Percentiles rank a stretch among this genome's conserved stretches.
These are phyloP conservation scores for Saussurea involucrata DNA, from an alignment of 129 eudicot species.

Conservation along the genomic window DNA sequence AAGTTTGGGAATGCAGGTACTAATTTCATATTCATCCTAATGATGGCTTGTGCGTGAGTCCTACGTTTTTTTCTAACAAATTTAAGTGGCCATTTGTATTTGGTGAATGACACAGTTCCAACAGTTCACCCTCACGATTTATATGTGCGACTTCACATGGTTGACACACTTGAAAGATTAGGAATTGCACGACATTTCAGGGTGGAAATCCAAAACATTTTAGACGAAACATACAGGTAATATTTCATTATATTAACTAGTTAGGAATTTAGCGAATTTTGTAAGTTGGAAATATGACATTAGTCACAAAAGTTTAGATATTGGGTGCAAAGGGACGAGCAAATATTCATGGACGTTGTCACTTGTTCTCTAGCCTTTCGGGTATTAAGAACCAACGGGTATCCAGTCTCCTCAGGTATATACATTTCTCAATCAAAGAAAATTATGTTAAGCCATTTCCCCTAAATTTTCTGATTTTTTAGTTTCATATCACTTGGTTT, in stretches of 20 bases:
- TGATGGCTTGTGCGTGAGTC: not conserved
- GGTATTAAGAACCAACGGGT: slow-evolving; percentile 7
- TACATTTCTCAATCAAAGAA: not conserved
- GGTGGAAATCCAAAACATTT: slow-evolving; percentile 7
- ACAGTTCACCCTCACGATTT: slow-evolving; percentile 14
- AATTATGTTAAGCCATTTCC: not conserved
- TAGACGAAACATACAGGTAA: slow-evolving; percentile 14
- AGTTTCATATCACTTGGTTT: slow-evolving; percentile 3
- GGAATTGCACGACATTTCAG: slow-evolving; percentile 6
- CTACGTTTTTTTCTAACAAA: not conserved
- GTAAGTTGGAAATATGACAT: not conserved
- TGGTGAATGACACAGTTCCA: not conserved
- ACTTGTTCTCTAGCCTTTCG: slow-evolving; percentile 13
- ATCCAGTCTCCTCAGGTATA: slow-evolving; percentile 2
- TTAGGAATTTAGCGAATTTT: not conserved
- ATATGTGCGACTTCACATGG: slow-evolving; percentile 12
- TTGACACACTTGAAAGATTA: slow-evolving; percentile 16
- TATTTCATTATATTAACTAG: not conserved
- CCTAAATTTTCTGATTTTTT: not conserved
- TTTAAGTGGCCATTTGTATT: not conserved
- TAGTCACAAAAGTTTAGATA: not conserved
- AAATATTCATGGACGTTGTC: slow-evolving; percentile 1
- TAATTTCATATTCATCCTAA: not conserved
- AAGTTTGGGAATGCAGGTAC: slow-evolving; percentile 19
- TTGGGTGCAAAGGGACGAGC: not conserved